Percentiles rank a stretch among this genome's conserved stretches.
phyloP scores from a whole-genome alignment of 2,329 filamentous ascomycete genomes.

The Fusarium subglutinans region DNA sequence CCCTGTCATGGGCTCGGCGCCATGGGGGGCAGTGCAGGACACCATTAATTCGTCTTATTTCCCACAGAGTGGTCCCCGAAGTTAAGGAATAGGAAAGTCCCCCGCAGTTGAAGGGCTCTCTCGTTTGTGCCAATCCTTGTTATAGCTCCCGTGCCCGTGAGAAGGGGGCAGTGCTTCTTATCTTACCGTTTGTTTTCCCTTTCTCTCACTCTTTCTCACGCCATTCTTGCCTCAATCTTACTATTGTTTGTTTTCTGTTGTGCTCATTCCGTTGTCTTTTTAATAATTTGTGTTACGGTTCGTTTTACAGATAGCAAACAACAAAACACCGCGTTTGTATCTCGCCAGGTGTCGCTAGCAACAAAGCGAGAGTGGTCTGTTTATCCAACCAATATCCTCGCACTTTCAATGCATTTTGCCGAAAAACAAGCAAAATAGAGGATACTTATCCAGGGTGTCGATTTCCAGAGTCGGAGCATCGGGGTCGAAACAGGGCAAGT shows the following conservation, averaged over 20 bases:
- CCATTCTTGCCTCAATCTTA: neutral
- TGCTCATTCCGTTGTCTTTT: neutral
- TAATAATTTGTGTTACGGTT: neutral
- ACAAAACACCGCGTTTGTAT: neutral
- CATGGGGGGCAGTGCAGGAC: slow-evolving; percentile 28
- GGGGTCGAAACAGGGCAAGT: neutral
- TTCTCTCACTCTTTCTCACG: neutral
- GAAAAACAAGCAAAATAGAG: neutral
- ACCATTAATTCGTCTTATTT: slow-evolving; percentile 22
- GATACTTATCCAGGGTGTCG: neutral
- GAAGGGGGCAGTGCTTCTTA: slow-evolving; percentile 29
- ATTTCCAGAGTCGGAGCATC: neutral
- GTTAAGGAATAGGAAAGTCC: slow-evolving; percentile 7
- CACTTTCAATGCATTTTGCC: neutral
- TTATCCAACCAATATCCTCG: neutral
- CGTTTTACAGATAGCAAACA: neutral
- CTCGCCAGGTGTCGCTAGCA: neutral
- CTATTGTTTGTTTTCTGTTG: neutral
- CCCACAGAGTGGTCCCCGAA: slow-evolving; percentile 4
- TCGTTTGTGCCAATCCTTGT: neutral
- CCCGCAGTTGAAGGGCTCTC: slow-evolving; percentile 15
- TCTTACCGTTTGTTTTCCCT: neutral
- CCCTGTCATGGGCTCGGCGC: slow-evolving; percentile 35
- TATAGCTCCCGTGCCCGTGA: neutral
- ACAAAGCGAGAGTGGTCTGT: neutral